Base-by-base conservation (phyloP, 2,329 filamentous ascomycete genomes). In the Phoma herbarum region DNA sequence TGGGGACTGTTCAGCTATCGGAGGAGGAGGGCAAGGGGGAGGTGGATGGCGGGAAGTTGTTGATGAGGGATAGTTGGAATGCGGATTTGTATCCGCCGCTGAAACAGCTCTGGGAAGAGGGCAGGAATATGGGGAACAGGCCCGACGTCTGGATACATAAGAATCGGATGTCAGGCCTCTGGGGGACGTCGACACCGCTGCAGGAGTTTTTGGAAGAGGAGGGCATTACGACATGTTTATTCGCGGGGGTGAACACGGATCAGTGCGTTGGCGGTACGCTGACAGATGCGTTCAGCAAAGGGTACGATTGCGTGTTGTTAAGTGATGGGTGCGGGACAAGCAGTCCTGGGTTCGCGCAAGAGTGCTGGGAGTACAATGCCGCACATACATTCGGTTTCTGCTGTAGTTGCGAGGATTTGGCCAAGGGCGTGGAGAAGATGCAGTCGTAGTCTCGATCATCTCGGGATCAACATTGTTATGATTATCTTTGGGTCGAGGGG, bases 241-340 rank as follows among this genome's bases (percentile, higher is more conserved):
- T 80, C 55, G 69, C 77, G 2, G 78, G 78, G 4, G 75, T 80
- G 14, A 79, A 80, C 63, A 80, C 78, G 35, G 78, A 80, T 65
- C 78, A 80, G 63, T 80, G 78, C 55, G 73, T 80, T 14, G 74
- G 78, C 2, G 77, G 77, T 0, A 80, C 78, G 6, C 59, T 80
- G 51, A 78, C 74, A 10, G 78, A 80, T 63, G 74, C 77, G 6
- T 80, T 78, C 61, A 77, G 71, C 54, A 77, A 76, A 62, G 78
- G 78, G n/a, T 79, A 73, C 66, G 78, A 80, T 62, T 79, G 77
- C 59, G 70, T 80, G 18, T 56, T 80, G 29, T 57, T 80, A 59
- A 68, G 70, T 37, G 78, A 80, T 65, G 78, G 75, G n/a, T 76
- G 76, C 43, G 78, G 73, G 35, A 79, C 78, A 12, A 77, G 73